phyloP scores from a whole-genome alignment of 1,284 basidiomycete species.

The Fomitopsis betulina region DNA sequence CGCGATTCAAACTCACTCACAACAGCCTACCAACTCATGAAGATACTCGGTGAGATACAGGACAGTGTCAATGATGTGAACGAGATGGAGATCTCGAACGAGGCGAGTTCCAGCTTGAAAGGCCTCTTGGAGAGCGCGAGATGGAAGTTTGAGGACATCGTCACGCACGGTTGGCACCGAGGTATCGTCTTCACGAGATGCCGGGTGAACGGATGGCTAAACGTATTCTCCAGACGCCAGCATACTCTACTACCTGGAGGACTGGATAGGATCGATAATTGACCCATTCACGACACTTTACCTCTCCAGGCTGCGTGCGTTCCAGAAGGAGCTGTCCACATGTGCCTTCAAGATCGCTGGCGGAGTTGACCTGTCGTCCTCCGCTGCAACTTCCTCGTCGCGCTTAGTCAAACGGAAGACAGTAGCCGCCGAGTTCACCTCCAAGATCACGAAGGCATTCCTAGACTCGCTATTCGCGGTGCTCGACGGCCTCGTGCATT shows the following conservation, averaged over 20 bases:
- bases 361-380: conserved; percentile 59
- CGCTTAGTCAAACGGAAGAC: conserved; percentile 53
- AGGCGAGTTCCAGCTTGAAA: conserved; percentile 65
- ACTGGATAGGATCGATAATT: conserved; percentile 66
- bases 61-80: conserved; percentile 85
- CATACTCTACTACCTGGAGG: conserved; percentile 82
- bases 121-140: conserved; percentile 77
- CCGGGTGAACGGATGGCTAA: neutral
- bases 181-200: conserved; percentile 43
- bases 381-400: conserved; percentile 33
- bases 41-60: conserved; percentile 78
- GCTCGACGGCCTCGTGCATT: conserved; percentile 83
- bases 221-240: conserved; percentile 62
- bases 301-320: conserved; percentile 73
- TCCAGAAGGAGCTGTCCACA: conserved; percentile 81
- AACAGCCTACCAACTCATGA: conserved; percentile 77
- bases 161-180: conserved; percentile 79
- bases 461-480: conserved; percentile 87
- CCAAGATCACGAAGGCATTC: conserved; percentile 84
- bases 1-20: conserved; percentile 77
- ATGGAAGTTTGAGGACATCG: conserved; percentile 86
- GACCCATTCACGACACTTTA: conserved; percentile 61
- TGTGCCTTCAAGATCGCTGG: conserved; percentile 83
- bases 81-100: conserved; percentile 76
- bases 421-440: conserved; percentile 52